Conservation (phyloP, 768 basidiomycete species). For the Lepiota brunneoincarnata region DNA sequence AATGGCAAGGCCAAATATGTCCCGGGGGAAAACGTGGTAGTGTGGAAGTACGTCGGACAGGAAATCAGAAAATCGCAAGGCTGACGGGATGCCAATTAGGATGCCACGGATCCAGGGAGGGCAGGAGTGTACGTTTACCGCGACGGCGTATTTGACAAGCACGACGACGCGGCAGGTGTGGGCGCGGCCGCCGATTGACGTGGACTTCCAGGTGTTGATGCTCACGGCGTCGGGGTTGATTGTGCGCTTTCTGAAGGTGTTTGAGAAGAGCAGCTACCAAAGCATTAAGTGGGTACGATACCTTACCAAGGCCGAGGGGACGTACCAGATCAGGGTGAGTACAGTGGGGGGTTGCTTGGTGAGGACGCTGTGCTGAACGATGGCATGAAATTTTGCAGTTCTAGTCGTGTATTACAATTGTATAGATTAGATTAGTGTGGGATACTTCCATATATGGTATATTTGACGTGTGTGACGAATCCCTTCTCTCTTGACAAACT, state of each 20-base stretch:
- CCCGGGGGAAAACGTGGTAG: constrained; percentile 91
- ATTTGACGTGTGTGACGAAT: neutral
- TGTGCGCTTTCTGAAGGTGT: constrained; percentile 96
- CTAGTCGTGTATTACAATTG: neutral
- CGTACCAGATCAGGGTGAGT: constrained; percentile 92
- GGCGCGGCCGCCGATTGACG: constrained; percentile 96
- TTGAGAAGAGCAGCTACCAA: constrained; percentile 93
- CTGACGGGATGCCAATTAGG: constrained; percentile 37
- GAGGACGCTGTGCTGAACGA: neutral
- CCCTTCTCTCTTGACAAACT: neutral
- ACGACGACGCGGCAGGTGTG: constrained; percentile 94
- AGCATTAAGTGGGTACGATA: constrained; percentile 97
- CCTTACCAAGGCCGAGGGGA: constrained; percentile 89
- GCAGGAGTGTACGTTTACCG: constrained; percentile 84
- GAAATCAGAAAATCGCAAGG: neutral
- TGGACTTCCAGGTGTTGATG: constrained; percentile 99
- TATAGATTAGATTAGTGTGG: constrained; percentile 2
- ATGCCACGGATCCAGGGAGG: constrained; percentile 91
- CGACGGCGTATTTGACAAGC: constrained; percentile 76
- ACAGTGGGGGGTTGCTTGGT: neutral
- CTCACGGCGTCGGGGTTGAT: constrained; percentile 95
- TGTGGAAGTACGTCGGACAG: constrained; percentile 85
- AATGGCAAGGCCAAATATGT: constrained; percentile 97
- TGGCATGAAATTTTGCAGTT: constrained; percentile 6
- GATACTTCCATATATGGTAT: constrained; percentile 8